Evolutionary conservation across 441 rosid species (phyloP).

Genomic region (Bocquillonia castaneifolia): DNA sequence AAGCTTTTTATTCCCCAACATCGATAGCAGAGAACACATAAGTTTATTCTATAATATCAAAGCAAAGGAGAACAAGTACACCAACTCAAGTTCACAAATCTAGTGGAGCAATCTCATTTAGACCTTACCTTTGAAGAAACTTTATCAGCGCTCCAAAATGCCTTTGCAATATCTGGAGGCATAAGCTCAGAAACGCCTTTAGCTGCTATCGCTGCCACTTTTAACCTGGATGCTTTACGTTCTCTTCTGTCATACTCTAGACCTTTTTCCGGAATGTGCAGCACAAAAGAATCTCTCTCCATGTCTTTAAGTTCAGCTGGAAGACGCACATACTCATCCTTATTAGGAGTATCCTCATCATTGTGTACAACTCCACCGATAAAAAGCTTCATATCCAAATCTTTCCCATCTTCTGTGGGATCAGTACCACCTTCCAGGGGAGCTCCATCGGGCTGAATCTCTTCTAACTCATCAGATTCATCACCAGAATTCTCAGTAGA

Average conservation of each 20-base stretch:
- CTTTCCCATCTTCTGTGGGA: slow-evolving; percentile 47
- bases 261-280: slow-evolving; percentile 56
- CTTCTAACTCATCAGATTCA: slow-evolving; percentile 50
- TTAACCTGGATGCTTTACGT: slow-evolving; percentile 46
- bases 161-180: slow-evolving; percentile 86
- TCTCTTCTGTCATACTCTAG: slow-evolving; percentile 41
- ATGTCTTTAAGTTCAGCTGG: slow-evolving; percentile 61
- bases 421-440: slow-evolving; percentile 37
- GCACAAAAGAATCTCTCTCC: slow-evolving; percentile 71
- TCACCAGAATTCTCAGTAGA: slow-evolving; percentile 53
- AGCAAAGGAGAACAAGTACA: slow-evolving; percentile 2
- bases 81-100: slow-evolving; percentile 7
- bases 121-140: slow-evolving; percentile 70
- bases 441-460: slow-evolving; percentile 48
- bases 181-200: slow-evolving; percentile 82
- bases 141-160: slow-evolving; percentile 67
- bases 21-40: not conserved
- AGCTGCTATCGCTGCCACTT: slow-evolving; percentile 72
- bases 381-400: slow-evolving; percentile 65
- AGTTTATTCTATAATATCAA: not conserved
- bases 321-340: slow-evolving; percentile 69
- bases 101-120: not conserved
- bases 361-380: slow-evolving; percentile 86
- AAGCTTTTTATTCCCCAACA: not conserved
- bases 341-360: slow-evolving; percentile 51